Evolutionary conservation across 116 monocot species (phyloP).

Genomic region (Iris pallida): DNA sequence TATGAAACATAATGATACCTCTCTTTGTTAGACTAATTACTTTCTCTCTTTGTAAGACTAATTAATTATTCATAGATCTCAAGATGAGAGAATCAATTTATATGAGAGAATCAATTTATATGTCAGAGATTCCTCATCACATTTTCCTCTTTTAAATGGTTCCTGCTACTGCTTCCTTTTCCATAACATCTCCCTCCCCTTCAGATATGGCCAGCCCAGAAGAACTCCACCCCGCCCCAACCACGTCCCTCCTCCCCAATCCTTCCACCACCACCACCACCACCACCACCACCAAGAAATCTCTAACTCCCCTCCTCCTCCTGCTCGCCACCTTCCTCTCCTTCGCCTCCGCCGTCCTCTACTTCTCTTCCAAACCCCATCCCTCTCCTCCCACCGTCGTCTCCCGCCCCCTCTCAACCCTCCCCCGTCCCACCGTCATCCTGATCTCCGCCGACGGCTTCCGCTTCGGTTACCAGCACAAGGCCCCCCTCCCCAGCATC

Average conservation of each 20-base stretch:
- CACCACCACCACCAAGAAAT: constrained; percentile 3
- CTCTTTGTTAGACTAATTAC: too few species aligned
- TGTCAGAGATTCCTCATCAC: too few species aligned
- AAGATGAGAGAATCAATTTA: too few species aligned
- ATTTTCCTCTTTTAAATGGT: too few species aligned
- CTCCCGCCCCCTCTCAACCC: constrained; percentile 18
- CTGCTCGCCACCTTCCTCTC: constrained; percentile 15
- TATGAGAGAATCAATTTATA: too few species aligned
- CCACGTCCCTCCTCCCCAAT: constrained; percentile 9
- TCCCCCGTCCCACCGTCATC: constrained; percentile 45
- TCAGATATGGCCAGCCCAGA: neutral
- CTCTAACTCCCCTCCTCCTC: constrained; percentile 2
- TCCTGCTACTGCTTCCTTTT: too few species aligned
- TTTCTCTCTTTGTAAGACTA: too few species aligned
- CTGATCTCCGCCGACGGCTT: constrained; percentile 61
- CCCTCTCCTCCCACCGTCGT: neutral
- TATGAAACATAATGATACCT: too few species aligned
- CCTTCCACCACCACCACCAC: constrained; percentile 11
- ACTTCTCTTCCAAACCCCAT: constrained; percentile 2
- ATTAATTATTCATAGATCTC: too few species aligned
- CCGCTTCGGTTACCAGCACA: constrained; percentile 50
- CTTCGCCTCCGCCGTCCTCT: constrained; percentile 10
- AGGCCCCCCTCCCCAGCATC: neutral
- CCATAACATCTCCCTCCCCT: too few species aligned
- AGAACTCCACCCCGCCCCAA: constrained; percentile 5